phyloP scores from a whole-genome alignment of 768 basidiomycete species.

The Tylopilus intermedius region DNA sequence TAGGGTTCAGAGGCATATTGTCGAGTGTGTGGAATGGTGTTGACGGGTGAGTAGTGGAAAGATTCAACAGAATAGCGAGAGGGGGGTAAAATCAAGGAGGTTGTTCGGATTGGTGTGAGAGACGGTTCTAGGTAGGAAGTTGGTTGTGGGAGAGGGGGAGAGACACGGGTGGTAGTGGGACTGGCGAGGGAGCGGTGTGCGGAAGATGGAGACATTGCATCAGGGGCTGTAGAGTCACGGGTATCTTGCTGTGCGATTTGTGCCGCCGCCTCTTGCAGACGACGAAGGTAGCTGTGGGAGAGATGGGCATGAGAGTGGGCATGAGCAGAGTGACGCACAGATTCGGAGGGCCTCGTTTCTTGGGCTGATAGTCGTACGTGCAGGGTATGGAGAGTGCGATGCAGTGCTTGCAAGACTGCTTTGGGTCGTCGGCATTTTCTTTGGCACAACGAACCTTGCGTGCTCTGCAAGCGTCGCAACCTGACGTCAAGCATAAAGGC shows the following conservation, averaged over 20 bases:
- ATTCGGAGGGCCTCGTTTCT: conserved; percentile 91
- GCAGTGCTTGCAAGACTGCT: conserved; percentile 84
- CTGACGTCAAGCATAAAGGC: conserved; percentile 36
- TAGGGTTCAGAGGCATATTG: conserved; percentile 46
- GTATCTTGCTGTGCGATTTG: conserved; percentile 30
- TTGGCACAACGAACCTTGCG: conserved; percentile 83
- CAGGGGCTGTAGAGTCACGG: conserved; percentile 34
- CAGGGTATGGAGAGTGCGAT: conserved; percentile 76
- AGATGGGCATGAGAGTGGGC: neutral
- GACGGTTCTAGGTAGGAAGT: conserved; percentile 50
- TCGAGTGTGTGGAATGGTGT: conserved; percentile 30
- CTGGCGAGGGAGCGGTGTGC: conserved; percentile 33
- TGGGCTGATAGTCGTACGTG: conserved; percentile 90
- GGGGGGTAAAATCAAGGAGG: conserved; percentile 45
- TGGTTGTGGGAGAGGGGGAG: conserved; percentile 34
- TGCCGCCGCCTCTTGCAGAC: conserved; percentile 66
- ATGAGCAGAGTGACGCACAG: conserved; percentile 46
- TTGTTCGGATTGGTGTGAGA: conserved; percentile 37
- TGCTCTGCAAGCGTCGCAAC: conserved; percentile 82
- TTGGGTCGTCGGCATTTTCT: conserved; percentile 72
- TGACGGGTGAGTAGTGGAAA: conserved; percentile 49
- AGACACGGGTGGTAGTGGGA: conserved; percentile 44
- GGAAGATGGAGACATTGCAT: conserved; percentile 45
- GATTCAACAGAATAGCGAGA: conserved; percentile 71
- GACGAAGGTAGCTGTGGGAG: conserved; percentile 60